phyloP scores from a whole-genome alignment of 2,329 filamentous ascomycete species.

The Clarireedia monteithiana region DNA sequence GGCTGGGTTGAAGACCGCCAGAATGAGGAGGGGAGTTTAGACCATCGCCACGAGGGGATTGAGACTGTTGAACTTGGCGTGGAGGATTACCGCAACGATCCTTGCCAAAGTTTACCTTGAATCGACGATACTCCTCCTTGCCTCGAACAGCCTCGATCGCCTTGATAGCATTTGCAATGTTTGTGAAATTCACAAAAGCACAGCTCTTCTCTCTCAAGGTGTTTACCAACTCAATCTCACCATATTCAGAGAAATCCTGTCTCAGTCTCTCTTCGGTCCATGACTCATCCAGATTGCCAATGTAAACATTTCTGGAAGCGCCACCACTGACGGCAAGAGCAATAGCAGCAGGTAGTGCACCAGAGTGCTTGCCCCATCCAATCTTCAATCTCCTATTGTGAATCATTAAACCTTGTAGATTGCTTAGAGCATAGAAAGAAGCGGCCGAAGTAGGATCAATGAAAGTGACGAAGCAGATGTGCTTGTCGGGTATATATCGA shows the following conservation, averaged over 20 bases:
- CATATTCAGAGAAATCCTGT: constrained; percentile 95
- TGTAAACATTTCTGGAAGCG: constrained; percentile 96
- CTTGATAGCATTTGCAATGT: constrained; percentile 99
- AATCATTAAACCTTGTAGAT: constrained; percentile 97
- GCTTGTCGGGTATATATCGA: constrained; percentile 98
- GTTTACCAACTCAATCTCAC: constrained; percentile 97
- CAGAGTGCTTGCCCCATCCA: constrained; percentile 98
- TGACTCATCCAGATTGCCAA: constrained; percentile 93
- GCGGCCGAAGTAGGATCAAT: constrained; percentile 97
- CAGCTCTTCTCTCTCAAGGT: constrained; percentile 97
- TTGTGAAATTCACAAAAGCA: constrained; percentile 99
- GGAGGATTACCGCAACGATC: constrained; percentile 96
- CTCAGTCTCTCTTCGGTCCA: constrained; percentile 95
- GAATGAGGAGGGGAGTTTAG: constrained; percentile 44
- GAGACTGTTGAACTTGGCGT: constrained; percentile 63
- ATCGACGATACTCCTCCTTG: constrained; percentile 93
- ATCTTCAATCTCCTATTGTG: constrained; percentile 97
- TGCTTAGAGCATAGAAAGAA: constrained; percentile 96
- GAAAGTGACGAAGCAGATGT: constrained; percentile 99
- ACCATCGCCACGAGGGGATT: constrained; percentile 58
- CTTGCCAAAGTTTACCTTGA: constrained; percentile 99
- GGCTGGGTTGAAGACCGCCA: constrained; percentile 27
- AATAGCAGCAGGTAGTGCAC: constrained; percentile 89
- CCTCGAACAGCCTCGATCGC: constrained; percentile 93
- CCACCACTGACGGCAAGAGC: constrained; percentile 92